A percentile compares a stretch with the other conserved stretches of the same genome.
Conservation (phyloP, 2,329 filamentous ascomycete genomes). For the Trichoderma koningiopsis region DNA sequence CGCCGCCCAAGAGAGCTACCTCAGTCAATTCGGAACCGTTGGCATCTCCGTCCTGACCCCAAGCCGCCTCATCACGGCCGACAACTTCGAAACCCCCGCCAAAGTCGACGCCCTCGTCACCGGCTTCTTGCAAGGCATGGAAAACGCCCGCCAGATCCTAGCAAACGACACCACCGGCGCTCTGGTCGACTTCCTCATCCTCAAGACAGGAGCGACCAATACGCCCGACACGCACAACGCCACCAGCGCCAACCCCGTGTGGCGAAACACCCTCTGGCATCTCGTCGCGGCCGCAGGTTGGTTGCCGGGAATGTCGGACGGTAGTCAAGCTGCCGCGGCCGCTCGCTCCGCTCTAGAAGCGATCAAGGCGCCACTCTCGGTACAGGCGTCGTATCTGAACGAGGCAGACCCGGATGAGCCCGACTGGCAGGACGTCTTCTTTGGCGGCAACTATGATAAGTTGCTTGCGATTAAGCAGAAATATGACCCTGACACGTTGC, state of each 20-base stretch:
- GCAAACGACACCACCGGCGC: not conserved
- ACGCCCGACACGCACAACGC: slow-evolving; percentile 5
- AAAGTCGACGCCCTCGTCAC: not conserved
- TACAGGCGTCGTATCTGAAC: slow-evolving; percentile 47
- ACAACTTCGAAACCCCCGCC: slow-evolving; percentile 3
- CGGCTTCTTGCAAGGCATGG: not conserved
- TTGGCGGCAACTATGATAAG: slow-evolving; percentile 47
- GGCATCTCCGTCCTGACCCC: not conserved
- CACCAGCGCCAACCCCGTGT: slow-evolving; percentile 20
- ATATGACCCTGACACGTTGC: slow-evolving; percentile 45
- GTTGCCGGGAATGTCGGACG: not conserved
- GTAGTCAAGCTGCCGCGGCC: not conserved
- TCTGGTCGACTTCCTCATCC: not conserved
- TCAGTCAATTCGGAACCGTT: not conserved
- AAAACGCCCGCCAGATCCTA: not conserved
- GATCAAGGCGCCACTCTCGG: not conserved
- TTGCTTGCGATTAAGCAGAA: slow-evolving; percentile 50
- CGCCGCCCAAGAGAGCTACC: not conserved
- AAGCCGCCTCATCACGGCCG: slow-evolving; percentile 1
- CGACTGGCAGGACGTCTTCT: slow-evolving; percentile 50
- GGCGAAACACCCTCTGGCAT: slow-evolving; percentile 14
- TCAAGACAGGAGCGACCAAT: slow-evolving; percentile 1
- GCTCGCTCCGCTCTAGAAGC: not conserved
- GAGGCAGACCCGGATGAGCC: slow-evolving; percentile 54
- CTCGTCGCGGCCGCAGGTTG: not conserved